phyloP scores from a whole-genome alignment of 2,329 filamentous ascomycete genomes.

The Colletotrichum chlorophyti region DNA sequence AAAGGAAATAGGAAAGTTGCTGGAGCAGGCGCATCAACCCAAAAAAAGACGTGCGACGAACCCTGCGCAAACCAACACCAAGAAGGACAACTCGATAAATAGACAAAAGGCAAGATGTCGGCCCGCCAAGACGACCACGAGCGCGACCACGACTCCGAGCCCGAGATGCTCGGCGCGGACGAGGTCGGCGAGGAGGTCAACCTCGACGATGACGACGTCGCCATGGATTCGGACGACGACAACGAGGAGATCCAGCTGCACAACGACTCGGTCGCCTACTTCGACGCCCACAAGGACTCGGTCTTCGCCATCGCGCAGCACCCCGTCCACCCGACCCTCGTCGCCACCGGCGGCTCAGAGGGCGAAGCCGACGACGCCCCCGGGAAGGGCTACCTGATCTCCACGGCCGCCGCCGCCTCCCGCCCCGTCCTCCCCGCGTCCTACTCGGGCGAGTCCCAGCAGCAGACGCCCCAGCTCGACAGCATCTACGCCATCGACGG shows the following conservation, averaged over 20 bases:
- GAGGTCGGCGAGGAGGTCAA: slow-evolving; percentile 80
- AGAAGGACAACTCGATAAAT: neutral
- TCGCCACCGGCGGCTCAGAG: slow-evolving; percentile 84
- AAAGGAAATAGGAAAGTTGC: neutral
- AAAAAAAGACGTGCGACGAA: neutral
- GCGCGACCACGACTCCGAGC: slow-evolving; percentile 42
- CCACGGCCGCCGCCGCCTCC: slow-evolving; percentile 68
- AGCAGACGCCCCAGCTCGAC: slow-evolving; percentile 62
- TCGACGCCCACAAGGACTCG: slow-evolving; percentile 87
- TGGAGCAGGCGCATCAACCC: slow-evolving; percentile 1
- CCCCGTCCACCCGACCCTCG: slow-evolving; percentile 75
- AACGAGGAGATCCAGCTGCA: slow-evolving; percentile 78
- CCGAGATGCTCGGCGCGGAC: slow-evolving; percentile 76
- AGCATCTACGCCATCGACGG: slow-evolving; percentile 81
- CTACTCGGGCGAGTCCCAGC: slow-evolving; percentile 64
- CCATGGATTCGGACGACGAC: slow-evolving; percentile 81
- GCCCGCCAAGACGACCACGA: slow-evolving; percentile 19
- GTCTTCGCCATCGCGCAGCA: slow-evolving; percentile 97
- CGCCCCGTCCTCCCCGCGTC: slow-evolving; percentile 77
- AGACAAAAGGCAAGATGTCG: slow-evolving; percentile 14
- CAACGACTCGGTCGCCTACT: slow-evolving; percentile 93
- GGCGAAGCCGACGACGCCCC: slow-evolving; percentile 64
- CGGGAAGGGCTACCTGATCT: slow-evolving; percentile 87
- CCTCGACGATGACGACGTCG: slow-evolving; percentile 67
- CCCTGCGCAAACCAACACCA: neutral